A percentile compares a stretch with the other conserved stretches of the same genome.
Evolutionary conservation across 345 rosid species (phyloP).

Genomic region (Arabidopsis suecica): DNA sequence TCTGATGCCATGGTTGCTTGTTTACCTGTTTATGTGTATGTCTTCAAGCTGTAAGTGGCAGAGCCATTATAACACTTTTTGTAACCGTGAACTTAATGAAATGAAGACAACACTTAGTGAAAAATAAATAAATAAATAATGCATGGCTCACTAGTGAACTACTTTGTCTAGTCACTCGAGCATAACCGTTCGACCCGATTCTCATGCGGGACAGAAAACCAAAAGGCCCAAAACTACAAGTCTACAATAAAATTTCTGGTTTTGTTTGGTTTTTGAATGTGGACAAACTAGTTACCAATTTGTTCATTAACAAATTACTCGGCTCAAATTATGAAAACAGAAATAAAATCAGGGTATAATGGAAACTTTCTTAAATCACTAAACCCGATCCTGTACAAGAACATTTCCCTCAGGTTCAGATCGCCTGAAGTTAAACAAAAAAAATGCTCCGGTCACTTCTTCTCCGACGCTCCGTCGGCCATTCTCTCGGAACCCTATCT

Average conservation of each 20-base stretch:
- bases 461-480: slow-evolving; percentile 55
- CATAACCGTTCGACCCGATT: not conserved
- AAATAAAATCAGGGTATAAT: not conserved
- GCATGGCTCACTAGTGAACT: too few species aligned
- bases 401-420: slow-evolving; percentile 37
- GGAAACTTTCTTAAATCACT: slow-evolving; percentile 18
- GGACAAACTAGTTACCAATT: not conserved
- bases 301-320: not conserved
- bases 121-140: too few species aligned
- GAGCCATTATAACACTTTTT: too few species aligned
- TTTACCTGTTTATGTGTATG: too few species aligned
- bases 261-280: not conserved
- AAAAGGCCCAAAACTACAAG: not conserved
- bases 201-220: not conserved
- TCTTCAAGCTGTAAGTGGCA: too few species aligned
- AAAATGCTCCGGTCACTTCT: slow-evolving; percentile 63
- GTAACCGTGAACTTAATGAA: too few species aligned
- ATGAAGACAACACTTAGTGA: too few species aligned
- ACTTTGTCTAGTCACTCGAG: too few species aligned
- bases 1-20: too few species aligned
- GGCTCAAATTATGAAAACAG: not conserved
- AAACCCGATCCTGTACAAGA: slow-evolving; percentile 23
- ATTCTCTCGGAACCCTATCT: slow-evolving; percentile 31
- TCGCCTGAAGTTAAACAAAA: slow-evolving; percentile 38
- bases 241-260: too few species aligned